phyloP scores from a whole-genome alignment of 768 basidiomycete species.

The Pleurotus djamor region DNA sequence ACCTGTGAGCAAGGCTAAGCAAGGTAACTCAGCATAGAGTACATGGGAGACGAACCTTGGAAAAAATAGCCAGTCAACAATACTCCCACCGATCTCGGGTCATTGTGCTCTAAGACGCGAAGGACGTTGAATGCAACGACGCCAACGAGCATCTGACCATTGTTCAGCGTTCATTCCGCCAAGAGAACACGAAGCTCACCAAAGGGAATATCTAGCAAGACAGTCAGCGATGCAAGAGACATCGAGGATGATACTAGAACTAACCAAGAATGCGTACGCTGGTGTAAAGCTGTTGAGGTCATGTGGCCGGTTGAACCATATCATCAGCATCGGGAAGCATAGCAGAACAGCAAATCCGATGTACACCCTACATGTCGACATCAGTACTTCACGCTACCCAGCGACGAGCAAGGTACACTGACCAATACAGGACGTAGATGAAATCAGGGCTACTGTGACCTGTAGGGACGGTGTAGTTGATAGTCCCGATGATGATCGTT shows the following conservation, averaged over 20 bases:
- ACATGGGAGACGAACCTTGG: constrained; percentile 28
- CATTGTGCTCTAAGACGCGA: constrained; percentile 29
- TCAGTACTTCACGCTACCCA: neutral
- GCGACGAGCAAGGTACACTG: constrained; percentile 6
- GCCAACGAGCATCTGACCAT: constrained; percentile 41
- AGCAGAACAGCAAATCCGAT: constrained; percentile 31
- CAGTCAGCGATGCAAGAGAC: neutral
- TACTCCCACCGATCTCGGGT: constrained; percentile 35
- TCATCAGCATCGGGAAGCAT: constrained; percentile 46
- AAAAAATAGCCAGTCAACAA: constrained; percentile 44
- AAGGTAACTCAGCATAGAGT: neutral
- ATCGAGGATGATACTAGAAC: constrained; percentile 9
- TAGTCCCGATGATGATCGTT: constrained; percentile 45
- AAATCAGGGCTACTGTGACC: constrained; percentile 29
- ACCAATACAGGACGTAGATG: constrained; percentile 46
- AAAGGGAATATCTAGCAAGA: constrained; percentile 25
- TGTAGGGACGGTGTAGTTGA: constrained; percentile 40
- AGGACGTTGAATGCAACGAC: constrained; percentile 44
- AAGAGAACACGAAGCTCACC: constrained; percentile 18
- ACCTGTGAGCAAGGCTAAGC: constrained; percentile 17
- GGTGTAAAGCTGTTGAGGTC: constrained; percentile 36
- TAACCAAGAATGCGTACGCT: constrained; percentile 33
- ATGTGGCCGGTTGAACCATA: constrained; percentile 48
- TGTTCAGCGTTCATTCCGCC: neutral
- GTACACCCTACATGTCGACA: constrained; percentile 31